Conservation (phyloP, 768 basidiomycete genomes). For the Phanerodontia chrysosporium region DNA sequence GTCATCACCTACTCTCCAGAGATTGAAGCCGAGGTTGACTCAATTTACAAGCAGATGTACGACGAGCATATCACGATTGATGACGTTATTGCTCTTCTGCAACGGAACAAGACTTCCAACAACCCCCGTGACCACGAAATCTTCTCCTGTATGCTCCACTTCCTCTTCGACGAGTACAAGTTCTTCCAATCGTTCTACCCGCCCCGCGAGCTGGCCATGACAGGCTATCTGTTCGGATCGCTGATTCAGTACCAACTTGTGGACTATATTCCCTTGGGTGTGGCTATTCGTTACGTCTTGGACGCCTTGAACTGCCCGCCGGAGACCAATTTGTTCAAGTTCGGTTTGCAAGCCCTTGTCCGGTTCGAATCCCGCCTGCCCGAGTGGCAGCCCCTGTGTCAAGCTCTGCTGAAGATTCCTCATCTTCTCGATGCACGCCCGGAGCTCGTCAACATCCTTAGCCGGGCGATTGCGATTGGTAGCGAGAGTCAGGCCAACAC, state of each 20-base stretch:
- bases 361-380: conserved; percentile 82
- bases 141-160: conserved; percentile 99
- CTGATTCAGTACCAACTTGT: conserved; percentile 92
- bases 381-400: conserved; percentile 92
- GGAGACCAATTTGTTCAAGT: conserved; percentile 91
- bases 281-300: conserved; percentile 94
- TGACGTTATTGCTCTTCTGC: conserved; percentile 86
- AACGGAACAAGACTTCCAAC: conserved; percentile 77
- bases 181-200: conserved; percentile 98
- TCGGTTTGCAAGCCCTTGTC: conserved; percentile 86
- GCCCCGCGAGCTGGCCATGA: conserved; percentile 90
- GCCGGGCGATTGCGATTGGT: conserved; percentile 58
- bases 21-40: conserved; percentile 89
- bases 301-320: conserved; percentile 90
- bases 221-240: conserved; percentile 93
- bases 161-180: conserved; percentile 99
- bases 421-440: conserved; percentile 84
- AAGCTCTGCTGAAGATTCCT: conserved; percentile 82
- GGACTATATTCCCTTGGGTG: conserved; percentile 90
- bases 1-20: conserved; percentile 87
- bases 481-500: conserved; percentile 38
- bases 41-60: conserved; percentile 98
- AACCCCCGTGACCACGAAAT: conserved; percentile 89
- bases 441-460: conserved; percentile 68
- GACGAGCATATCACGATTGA: conserved; percentile 92